Conservation (phyloP, 164 flowering plant genomes). For the Chloranthus sessilifolius region DNA sequence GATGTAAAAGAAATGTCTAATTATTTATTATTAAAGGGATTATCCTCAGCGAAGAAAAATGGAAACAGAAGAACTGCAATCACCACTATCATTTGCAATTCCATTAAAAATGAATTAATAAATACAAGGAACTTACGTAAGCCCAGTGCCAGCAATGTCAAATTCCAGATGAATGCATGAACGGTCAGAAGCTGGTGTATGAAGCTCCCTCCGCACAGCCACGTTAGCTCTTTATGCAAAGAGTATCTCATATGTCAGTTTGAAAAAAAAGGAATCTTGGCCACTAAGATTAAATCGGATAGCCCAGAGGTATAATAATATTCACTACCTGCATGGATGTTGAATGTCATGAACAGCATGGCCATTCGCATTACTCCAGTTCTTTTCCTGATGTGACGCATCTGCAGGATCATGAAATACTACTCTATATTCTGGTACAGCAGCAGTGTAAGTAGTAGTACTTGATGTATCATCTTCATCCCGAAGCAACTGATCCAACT, state of each 20-base stretch:
- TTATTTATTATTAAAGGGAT: too few relatives aligned
- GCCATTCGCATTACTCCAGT: conserved; percentile 56
- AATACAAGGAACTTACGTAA: conserved; percentile 45
- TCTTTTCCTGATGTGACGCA: conserved; percentile 32
- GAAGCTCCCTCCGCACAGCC: conserved; percentile 86
- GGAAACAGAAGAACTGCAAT: background rate
- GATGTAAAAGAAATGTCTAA: too few relatives aligned
- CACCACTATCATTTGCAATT: too few relatives aligned
- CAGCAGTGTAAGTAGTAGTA: conserved; percentile 87
- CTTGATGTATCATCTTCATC: conserved; percentile 65
- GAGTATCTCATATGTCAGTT: conserved; percentile 2
- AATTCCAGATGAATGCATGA: conserved; percentile 98
- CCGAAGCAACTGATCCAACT: conserved; percentile 77
- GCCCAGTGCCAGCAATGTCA: conserved; percentile 83
- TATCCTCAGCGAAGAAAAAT: too few relatives aligned
- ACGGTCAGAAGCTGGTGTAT: conserved; percentile 81
- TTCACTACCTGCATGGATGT: conserved; percentile 79
- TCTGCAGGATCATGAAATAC: conserved; percentile 52
- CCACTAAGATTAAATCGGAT: conserved; percentile 1
- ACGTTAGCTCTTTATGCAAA: conserved; percentile 62
- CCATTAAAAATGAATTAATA: too few relatives aligned
- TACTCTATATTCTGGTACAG: conserved; percentile 76
- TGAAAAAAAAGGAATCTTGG: conserved; percentile 3
- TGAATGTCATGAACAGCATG: conserved; percentile 78
- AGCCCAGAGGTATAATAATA: background rate